Base-by-base conservation (phyloP, 2,329 filamentous ascomycete genomes). In the Torrubiella hemipterigena region DNA sequence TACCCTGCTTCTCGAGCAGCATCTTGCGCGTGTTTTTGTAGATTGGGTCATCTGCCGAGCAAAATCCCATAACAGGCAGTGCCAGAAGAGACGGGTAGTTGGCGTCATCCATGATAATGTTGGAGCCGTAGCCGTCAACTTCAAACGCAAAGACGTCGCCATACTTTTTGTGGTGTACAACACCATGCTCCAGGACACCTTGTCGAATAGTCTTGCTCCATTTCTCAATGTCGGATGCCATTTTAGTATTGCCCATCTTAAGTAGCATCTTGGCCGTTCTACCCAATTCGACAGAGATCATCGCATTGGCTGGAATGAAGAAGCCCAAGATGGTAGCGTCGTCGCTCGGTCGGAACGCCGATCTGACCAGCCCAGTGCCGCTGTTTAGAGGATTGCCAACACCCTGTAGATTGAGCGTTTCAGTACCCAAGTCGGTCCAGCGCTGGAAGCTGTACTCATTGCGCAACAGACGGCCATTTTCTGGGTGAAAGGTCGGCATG, bases 311-410 rank as follows among this genome's bases (percentile, higher is more conserved):
- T 0, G 91, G 91, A 42, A 98, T 93, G 51, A 94, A 84, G 63
- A 85, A 98, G 27, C 87, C 87, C 4, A 98, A 65, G 22, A 91
- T 95, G 0, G 86, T 93, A 3, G 91, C 85, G 52, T 98, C 91
- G 46, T 98, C 91, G 40, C 84, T 93, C 5, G 91, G 91, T 2
- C 91, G 73, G 59, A 98, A 98, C 1, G 91, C 89, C 24, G 84
- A 93, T 36, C 91, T 76, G 29, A 96, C 69, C 2, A 98, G 69
- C 0, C 85, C 86, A 0, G 91, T 95, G 13, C 77, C 83, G 42
- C 65, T 69, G 43, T 84, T 87, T 12, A 98, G 63, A 1, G 91
- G 91, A 51, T 98, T 98, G n/a, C 91, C 91, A 16, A 86, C 65
- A 2, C 91, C 91, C 2, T 59, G 65, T 1, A 98, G 65, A 43